Conservation (phyloP, 805 yeast species). For the Saturnispora ahearnii region DNA sequence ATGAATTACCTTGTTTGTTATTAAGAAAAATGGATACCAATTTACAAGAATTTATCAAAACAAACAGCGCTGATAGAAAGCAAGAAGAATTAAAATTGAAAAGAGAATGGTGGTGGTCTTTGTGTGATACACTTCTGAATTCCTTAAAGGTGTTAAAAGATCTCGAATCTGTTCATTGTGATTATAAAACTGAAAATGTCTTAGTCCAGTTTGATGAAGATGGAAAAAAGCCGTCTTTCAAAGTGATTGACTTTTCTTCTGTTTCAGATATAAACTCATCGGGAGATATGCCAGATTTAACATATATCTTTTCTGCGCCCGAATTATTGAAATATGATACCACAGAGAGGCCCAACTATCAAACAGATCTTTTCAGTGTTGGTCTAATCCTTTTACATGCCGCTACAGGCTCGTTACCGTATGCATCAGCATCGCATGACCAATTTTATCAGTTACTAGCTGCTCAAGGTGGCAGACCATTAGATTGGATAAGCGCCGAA, state of each 20-base stretch:
- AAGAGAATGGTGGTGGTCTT: constrained; percentile 25
- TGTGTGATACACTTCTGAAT: constrained; percentile 22
- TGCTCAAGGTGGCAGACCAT: constrained; percentile 26
- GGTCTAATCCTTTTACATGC: constrained; percentile 38
- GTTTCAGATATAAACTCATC: constrained; percentile 20
- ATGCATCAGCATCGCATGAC: constrained; percentile 23
- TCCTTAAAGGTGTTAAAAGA: constrained; percentile 21
- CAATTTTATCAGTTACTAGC: constrained; percentile 27
- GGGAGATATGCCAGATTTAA: constrained; percentile 23
- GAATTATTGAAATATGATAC: constrained; percentile 30
- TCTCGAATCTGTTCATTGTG: constrained; percentile 35
- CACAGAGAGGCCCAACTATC: constrained; percentile 19
- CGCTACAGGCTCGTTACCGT: constrained; percentile 40
- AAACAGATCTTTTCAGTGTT: constrained; percentile 37
- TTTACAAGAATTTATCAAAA: constrained; percentile 20
- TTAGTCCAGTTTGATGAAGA: constrained; percentile 20
- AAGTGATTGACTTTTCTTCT: constrained; percentile 42
- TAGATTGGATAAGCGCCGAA: constrained; percentile 26
- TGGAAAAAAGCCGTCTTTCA: constrained; percentile 29
- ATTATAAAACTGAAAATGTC: constrained; percentile 39
- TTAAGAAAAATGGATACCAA: constrained; percentile 23
- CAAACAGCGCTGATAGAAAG: background rate
- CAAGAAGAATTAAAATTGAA: constrained; percentile 18
- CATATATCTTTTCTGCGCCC: constrained; percentile 41
- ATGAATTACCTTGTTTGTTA: constrained; percentile 23